Percentiles rank a stretch among this genome's conserved stretches.
Evolutionary conservation across 1,284 basidiomycete genomes (phyloP).

Genomic region (Moesziomyces aphidis): DNA sequence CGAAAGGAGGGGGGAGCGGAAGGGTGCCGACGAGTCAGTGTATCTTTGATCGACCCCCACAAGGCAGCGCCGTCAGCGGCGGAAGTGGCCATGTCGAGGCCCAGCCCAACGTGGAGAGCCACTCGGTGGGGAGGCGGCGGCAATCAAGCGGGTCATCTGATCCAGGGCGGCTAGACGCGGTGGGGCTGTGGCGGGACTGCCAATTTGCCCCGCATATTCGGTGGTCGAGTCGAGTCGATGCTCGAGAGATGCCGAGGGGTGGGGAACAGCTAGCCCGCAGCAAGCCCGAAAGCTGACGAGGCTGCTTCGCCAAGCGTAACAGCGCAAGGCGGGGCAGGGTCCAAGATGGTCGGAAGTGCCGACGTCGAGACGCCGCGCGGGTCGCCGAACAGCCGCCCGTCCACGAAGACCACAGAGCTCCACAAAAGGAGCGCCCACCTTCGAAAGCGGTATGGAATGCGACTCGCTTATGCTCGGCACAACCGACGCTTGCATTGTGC

Average conservation of each 20-base stretch:
- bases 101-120: neutral
- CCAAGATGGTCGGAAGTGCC: slow-evolving; percentile 1
- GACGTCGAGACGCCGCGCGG: slow-evolving; percentile 11
- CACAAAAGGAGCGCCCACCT: too few relatives aligned
- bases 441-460: too few relatives aligned
- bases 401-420: too few relatives aligned
- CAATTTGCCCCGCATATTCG: neutral
- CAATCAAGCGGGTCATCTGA: slow-evolving; percentile 26
- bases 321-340: slow-evolving; percentile 1
- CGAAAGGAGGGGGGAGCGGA: slow-evolving; percentile 3
- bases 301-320: neutral
- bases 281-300: too few relatives aligned
- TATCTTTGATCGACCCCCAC: neutral
- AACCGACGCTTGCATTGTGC: too few relatives aligned
- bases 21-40: slow-evolving; percentile 14
- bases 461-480: too few relatives aligned
- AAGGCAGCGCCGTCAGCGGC: neutral
- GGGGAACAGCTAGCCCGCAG: too few relatives aligned
- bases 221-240: neutral
- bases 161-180: neutral
- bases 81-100: too few relatives aligned
- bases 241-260: too few relatives aligned
- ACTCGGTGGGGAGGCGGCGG: neutral
- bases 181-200: neutral
- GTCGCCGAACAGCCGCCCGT: slow-evolving; percentile 4